A percentile compares a stretch with the other conserved stretches of the same genome.
Evolutionary conservation across 139 green algal species (phyloP).

Genomic region (Ettlia oleoabundans): DNA sequence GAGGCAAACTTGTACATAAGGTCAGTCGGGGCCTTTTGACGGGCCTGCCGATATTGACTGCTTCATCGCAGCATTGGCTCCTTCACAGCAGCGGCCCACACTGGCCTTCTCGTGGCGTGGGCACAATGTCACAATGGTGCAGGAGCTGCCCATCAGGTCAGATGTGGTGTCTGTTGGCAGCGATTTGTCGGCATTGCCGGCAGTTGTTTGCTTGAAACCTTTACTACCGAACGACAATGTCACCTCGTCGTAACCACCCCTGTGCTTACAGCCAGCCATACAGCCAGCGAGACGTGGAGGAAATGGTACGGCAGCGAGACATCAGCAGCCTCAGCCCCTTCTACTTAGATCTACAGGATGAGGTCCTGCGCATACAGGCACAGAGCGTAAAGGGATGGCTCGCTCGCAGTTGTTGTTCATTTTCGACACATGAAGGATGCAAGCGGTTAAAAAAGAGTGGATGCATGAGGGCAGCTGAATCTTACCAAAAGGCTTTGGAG

Average conservation of each 20-base stretch:
- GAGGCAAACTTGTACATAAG: too few species aligned
- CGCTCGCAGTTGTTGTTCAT: not conserved
- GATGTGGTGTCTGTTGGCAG: not conserved
- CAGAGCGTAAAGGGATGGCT: too few species aligned
- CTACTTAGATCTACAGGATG: slow-evolving; percentile 79
- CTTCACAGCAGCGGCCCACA: slow-evolving; percentile 52
- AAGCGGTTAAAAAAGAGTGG: too few species aligned
- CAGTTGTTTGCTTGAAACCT: not conserved
- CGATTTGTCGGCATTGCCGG: too few species aligned
- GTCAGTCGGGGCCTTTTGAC: too few species aligned
- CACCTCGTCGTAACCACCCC: too few species aligned
- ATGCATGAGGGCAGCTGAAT: too few species aligned
- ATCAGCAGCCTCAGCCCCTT: slow-evolving; percentile 61
- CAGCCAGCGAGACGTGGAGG: slow-evolving; percentile 53
- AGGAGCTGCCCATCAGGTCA: slow-evolving; percentile 77
- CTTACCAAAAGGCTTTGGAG: too few species aligned
- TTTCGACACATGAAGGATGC: too few species aligned
- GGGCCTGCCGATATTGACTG: not conserved
- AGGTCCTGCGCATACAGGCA: slow-evolving; percentile 51
- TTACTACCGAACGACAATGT: not conserved
- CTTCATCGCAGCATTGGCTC: not conserved
- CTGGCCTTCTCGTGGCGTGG: slow-evolving; percentile 67
- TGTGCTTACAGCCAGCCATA: slow-evolving; percentile 39
- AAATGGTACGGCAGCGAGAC: slow-evolving; percentile 56
- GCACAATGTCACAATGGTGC: slow-evolving; percentile 53